These are phyloP conservation scores for Ophiostoma triangulosporum DNA, from an alignment of 2,329 filamentous ascomycete genomes.

Conservation along the genomic window DNA sequence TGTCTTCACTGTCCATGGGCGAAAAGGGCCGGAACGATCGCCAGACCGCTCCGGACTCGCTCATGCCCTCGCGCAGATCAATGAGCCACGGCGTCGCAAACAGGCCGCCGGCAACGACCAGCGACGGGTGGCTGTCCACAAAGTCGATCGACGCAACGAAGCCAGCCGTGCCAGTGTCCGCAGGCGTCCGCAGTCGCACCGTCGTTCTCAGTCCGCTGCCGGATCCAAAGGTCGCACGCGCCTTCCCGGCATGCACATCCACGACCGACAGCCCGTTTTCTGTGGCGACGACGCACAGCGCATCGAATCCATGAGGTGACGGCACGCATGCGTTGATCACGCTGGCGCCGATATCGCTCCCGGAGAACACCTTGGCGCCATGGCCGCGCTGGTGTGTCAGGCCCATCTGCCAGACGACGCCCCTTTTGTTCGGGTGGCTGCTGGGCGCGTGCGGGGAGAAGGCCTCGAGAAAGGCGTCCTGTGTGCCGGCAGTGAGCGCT, in stretches of 20 bases:
- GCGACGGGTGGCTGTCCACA: slow-evolving; percentile 21
- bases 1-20: background rate
- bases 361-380: too few relatives aligned
- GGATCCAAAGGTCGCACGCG: background rate
- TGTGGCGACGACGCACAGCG: background rate
- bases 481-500: slow-evolving; percentile 13
- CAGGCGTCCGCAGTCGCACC: background rate
- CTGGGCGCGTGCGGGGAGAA: slow-evolving; percentile 2
- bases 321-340: background rate
- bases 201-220: background rate
- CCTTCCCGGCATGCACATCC: background rate
- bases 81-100: slow-evolving; percentile 30
- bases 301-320: background rate
- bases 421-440: background rate
- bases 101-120: slow-evolving; percentile 37
- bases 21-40: slow-evolving; percentile 7
- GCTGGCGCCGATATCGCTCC: background rate
- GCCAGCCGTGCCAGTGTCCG: background rate
- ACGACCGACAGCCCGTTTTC: background rate
- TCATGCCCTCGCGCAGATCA: slow-evolving; percentile 27
- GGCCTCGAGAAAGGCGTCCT: slow-evolving; percentile 11
- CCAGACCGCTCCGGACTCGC: background rate
- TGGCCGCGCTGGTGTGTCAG: background rate
- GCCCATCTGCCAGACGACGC: background rate
- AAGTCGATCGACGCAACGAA: slow-evolving; percentile 10